Base-by-base conservation (phyloP, 192 early-diverging fungal genomes). In the Linnemannia hyalina region DNA sequence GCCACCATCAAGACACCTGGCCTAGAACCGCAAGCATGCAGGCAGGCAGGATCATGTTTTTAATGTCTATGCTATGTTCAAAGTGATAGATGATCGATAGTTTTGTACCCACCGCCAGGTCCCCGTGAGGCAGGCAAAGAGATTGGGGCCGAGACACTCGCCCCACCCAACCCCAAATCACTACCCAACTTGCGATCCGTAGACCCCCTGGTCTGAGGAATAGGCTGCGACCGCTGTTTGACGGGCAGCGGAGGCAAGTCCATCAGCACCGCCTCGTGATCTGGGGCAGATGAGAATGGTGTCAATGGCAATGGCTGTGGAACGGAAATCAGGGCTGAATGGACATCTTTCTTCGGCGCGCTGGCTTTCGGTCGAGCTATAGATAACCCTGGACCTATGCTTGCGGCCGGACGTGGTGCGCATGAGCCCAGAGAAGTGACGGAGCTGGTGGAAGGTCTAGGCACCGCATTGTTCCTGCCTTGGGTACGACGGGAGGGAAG, bases 51-150 rank as follows among this genome's bases (percentile, higher is more conserved):
- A 22, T 2, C 15, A 35, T n/a, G 26, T 22, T 69, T 41, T 42
- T 70, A 41, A 7, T 41, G 20, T 41, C 5, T 32, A 26, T 32
- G 3, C 68, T 38, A 41, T 68, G 1, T 41, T 65, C 26, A 41
- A 68, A 68, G 35, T 9, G 74, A 15, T 41, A 47, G 73, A 13
- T 42, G 15, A 1, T 73, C 75, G 32, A 82, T 15, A 60, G 42
- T 41, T 16, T 57, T 20, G 40, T 82, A 77, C 26, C 75, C 81
- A 11, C 70, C 81, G 11, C 76, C 75, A 16, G 41, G 70, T 42
- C 81, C 76, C 41, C 81, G 71, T 16, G 81, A 82, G 15, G 81
- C 65, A 9, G 74, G 47, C 23, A 57, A 9, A 29, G 49, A 57
- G 22, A 75, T 75, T 4, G 74, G 74, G 18, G 74, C 74, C 6